Base-by-base conservation (phyloP, 2,329 filamentous ascomycete genomes). In the Cercospora canescens region DNA sequence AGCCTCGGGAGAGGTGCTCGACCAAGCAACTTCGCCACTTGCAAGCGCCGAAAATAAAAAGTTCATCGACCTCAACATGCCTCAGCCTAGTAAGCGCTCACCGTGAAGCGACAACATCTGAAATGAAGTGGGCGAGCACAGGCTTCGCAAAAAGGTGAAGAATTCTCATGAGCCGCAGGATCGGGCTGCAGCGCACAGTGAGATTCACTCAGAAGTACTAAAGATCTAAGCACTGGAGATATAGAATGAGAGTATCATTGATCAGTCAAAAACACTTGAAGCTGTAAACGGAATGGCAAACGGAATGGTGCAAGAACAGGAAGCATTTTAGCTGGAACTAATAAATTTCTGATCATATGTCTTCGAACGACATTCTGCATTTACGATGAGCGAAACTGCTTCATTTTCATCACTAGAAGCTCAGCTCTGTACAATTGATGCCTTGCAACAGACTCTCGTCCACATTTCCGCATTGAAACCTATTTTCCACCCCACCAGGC, bases 401-500 rank as follows among this genome's bases (percentile, higher is more conserved):
- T 28, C 4, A 2, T 35, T 4, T 9, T 35, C 8, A 9, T 11
- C 32, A 4, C 4, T 50, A 56, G 11, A 56, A 56, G 52, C 52
- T 56, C 52, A 56, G 32, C 32, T 56, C 52, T 67, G 74, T 76
- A 63, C 74, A 77, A 35, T 73, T 73, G 56, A 77, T 75, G 1
- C 70, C 71, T 35, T 75, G 66, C 65, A 77, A 61, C 62, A 75
- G 52, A 24, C 61, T 66, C 60, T 74, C 65, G 61, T 77, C 73
- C 39, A 77, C 74, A 62, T 74, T 69, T 9, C 72, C 75, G 59
- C 76, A 77, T 16, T 69, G 73, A 57, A 75, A 77, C 57, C 60
- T 16, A 52, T 77, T 75, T 57, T 66, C 65, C 12, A 63, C 66
- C 11, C 73, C 75, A 62, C 69, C 67, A 2, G 74, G 73, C 32